Evolutionary conservation across 306 rosid species (phyloP), one percentile per base, ranked within the genome.

Genomic region (Luffa aegyptiaca): DNA sequence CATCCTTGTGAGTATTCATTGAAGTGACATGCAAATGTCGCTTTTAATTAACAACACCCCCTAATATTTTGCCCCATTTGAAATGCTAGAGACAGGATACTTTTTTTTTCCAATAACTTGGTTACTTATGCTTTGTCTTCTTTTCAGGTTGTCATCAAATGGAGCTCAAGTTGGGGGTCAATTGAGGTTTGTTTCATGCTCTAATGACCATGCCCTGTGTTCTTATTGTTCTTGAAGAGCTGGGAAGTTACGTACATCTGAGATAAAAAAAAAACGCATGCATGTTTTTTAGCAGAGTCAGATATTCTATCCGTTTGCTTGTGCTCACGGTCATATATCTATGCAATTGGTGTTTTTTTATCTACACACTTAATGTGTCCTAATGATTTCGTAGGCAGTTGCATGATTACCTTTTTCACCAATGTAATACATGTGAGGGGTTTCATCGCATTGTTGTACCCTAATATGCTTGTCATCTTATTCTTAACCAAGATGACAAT

Each of bases 131-230:
- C 80, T 26, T 84, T 41, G 35, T 63, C 78, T 48, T 83, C 33
- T 76, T 21, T 78, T 74, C 91, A 92, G 98, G 83, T 81, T 83
- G 71, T 88, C 85, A 3, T 85, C 93, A 62, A 88, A 82, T 81
- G 98, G 90, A 84, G 87, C 71, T 83, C 94, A 91, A 83, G 91
- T 31, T 72, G 88, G 97, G 81, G 91, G 85, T 86, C 97, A 94
- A 81, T 85, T 94, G 71, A 92, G 98, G 98, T 94, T 80, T 77
- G 86, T 81, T 74, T 46, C 17, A 39, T 64, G 77, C 63, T 57
- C 63, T 57, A 17, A 2, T 37, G 14, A n/a, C 3, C 11, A 64
- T 48, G 20, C 6, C 33, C 33, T 21, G 0, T 56, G 17, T 63
- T 48, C 63, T 21, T 59, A 5, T 31, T 18, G 35, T 52, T 53